Evolutionary conservation across 805 yeast species (phyloP).

Genomic region (Lipomyces kockii): DNA sequence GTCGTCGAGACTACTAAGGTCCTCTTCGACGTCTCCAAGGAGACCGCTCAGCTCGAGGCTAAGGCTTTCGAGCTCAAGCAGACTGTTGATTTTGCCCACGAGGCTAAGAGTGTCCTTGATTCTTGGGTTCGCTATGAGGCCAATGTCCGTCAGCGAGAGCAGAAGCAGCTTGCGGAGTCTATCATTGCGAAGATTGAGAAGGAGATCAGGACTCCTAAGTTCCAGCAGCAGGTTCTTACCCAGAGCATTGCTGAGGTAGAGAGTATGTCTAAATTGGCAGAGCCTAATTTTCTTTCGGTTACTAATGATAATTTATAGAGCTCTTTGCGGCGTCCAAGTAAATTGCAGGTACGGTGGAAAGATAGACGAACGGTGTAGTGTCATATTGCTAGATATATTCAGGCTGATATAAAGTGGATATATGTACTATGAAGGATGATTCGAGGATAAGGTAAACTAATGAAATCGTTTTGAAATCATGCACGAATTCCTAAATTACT

Average conservation of each 20-base stretch:
- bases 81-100: slow-evolving; percentile 79
- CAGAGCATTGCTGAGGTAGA: slow-evolving; percentile 94
- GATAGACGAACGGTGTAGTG: neutral
- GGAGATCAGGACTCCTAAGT: slow-evolving; percentile 82
- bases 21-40: slow-evolving; percentile 91
- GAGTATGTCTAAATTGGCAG: slow-evolving; percentile 57
- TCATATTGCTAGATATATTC: neutral
- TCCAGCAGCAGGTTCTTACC: slow-evolving; percentile 88
- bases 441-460: neutral
- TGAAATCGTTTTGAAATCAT: neutral
- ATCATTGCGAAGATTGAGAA: slow-evolving; percentile 88
- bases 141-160: slow-evolving; percentile 94
- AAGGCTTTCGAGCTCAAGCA: slow-evolving; percentile 92
- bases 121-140: slow-evolving; percentile 99
- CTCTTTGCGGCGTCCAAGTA: slow-evolving; percentile 31
- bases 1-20: slow-evolving; percentile 90
- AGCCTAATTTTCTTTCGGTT: neutral
- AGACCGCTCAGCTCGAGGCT: slow-evolving; percentile 95
- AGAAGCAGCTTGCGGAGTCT: slow-evolving; percentile 82
- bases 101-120: slow-evolving; percentile 94
- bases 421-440: neutral
- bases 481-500: neutral
- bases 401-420: neutral
- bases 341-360: neutral
- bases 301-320: slow-evolving; percentile 17